Evolutionary conservation across 768 basidiomycete species (phyloP), one percentile per base, ranked within the genome.

Genomic region (Lactarius evosmus): DNA sequence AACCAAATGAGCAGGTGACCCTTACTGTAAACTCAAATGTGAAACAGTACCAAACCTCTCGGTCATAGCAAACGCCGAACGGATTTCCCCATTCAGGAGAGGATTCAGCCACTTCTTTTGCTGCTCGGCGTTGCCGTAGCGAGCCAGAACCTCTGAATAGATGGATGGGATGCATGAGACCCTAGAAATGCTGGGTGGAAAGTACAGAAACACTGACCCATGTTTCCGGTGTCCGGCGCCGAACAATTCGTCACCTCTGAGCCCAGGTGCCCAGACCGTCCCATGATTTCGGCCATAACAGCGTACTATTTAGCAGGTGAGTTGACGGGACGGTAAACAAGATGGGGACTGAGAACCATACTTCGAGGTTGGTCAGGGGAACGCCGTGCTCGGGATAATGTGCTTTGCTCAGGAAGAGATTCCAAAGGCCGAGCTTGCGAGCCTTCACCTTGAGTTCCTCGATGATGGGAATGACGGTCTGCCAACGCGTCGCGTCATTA

Each of bases 221-320:
- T 98, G 74, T 98, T 98, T 1, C 95, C 96, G 17, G 96, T 98
- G 75, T 98, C 96, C 33, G 96, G 96, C 16, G 95, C 95, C 29
- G 95, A 87, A 76, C 95, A 98, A 72, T 99, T 99, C 61, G 91
- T 86, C 14, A 83, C 85, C 77, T 98, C 88, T 25, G 95, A 86
- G 3, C 89, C 93, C 56, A 95, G 76, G 67, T 87, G 87, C 9
- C 89, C 88, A 25, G 83, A 87, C 61, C 93, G 85, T 4, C 95
- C 95, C 68, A 98, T 83, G 50, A 97, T 76, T 75, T 97, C 96
- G n/a, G 95, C 95, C 88, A 98, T 97, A 32, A 98, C 89, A 41
- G 91, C 93, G 74, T 99, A 98, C 93, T 95, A 16, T 19, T 54
- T 33, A 66, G 52, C 12, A 50, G 25, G 17, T 54, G 50, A 55